A percentile compares a stretch with the other conserved stretches of the same genome.
These are phyloP conservation scores for Colletotrichum lindemuthianum DNA, from an alignment of 2,329 filamentous ascomycete genomes.

Conservation along the genomic window DNA sequence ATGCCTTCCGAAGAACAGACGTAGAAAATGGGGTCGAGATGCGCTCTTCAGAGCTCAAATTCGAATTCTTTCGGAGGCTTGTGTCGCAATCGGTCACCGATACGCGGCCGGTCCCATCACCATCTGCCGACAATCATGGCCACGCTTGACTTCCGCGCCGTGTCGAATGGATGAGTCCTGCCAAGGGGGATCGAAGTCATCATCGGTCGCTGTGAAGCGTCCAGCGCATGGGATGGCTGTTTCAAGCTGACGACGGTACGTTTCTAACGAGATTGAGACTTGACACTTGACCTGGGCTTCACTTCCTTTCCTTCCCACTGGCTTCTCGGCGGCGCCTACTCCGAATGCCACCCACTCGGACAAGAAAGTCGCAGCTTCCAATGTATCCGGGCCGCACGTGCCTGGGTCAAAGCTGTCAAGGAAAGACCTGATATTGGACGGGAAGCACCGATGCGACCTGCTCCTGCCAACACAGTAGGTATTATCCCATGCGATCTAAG, in stretches of 20 bases:
- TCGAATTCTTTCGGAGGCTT: no score
- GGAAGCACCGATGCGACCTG: not conserved
- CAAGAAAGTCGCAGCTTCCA: not conserved
- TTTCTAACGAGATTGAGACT: conserved; percentile 28
- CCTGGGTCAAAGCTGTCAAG: no score
- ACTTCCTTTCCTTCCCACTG: conserved; percentile 8
- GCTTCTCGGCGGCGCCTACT: conserved; percentile 12
- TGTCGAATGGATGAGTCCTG: not conserved
- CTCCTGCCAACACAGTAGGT: no score
- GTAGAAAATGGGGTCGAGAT: no score
- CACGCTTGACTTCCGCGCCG: not conserved
- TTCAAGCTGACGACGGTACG: conserved; percentile 28
- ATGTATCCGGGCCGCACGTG: no score
- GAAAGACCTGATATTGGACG: not conserved
- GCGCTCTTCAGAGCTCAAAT: no score
- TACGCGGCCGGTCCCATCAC: no score
- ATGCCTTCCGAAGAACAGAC: not conserved
- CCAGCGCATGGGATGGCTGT: conserved; percentile 25
- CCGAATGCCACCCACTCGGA: conserved; percentile 10
- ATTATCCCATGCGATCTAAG: not conserved
- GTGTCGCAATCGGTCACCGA: no score
- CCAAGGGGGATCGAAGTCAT: not conserved
- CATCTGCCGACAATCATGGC: no score
- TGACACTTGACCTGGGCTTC: conserved; percentile 18
- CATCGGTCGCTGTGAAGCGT: conserved; percentile 17